Conservation (phyloP, 805 yeast species). For the Yarrowia bubula region DNA sequence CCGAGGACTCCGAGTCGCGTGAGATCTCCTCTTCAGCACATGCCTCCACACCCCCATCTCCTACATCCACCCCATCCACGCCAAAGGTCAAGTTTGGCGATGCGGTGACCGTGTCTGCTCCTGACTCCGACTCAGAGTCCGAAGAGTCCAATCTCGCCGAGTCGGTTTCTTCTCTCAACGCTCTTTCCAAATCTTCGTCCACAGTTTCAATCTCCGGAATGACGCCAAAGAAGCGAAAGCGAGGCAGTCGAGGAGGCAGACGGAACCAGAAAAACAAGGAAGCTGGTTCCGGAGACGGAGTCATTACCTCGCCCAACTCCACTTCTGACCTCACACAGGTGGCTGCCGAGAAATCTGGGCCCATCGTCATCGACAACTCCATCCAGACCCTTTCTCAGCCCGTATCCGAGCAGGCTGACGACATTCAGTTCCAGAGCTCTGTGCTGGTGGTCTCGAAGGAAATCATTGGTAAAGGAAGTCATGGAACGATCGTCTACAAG, state of each 20-base stretch:
- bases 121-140: background rate
- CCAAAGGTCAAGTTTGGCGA: conserved; percentile 1
- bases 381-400: conserved; percentile 27
- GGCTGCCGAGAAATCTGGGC: background rate
- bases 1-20: no score
- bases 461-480: conserved; percentile 92
- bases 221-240: conserved; percentile 57
- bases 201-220: background rate
- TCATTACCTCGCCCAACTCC: conserved; percentile 9
- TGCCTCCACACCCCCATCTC: background rate
- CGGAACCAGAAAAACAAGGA: conserved; percentile 40
- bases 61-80: background rate
- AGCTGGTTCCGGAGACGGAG: background rate
- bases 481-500: conserved; percentile 90
- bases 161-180: conserved; percentile 3
- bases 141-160: conserved; percentile 15
- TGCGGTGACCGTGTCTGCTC: background rate
- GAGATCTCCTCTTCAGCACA: no score
- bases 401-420: conserved; percentile 18
- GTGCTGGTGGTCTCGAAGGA: conserved; percentile 40
- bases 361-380: conserved; percentile 26
- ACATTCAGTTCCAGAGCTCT: conserved; percentile 17
- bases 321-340: background rate
- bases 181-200: background rate
- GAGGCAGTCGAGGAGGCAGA: conserved; percentile 85